These are phyloP conservation scores for Pichia sp. DNA, from an alignment of 1,139 yeast genomes.

Conservation along the genomic window DNA sequence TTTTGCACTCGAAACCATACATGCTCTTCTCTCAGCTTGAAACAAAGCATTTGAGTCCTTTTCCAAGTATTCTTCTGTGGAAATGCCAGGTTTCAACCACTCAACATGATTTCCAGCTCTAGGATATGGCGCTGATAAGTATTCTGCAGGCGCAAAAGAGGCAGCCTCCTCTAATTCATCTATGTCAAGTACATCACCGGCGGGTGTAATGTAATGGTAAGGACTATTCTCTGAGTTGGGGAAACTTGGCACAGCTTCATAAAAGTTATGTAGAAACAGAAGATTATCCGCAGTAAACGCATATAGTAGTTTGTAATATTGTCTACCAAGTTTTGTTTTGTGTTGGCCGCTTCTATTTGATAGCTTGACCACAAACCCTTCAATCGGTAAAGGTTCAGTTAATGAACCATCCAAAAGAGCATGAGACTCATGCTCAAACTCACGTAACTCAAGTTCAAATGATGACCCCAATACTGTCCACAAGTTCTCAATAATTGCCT, in stretches of 20 bases:
- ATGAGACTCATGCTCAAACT: conserved; percentile 40
- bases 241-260: conserved; percentile 56
- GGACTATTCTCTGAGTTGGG: conserved; percentile 25
- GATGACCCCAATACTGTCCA: conserved; percentile 35
- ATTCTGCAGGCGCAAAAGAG: conserved; percentile 2
- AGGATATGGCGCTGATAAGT: conserved; percentile 33
- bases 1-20: conserved; percentile 49
- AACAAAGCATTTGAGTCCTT: conserved; percentile 50
- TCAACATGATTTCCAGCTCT: conserved; percentile 39
- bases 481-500: conserved; percentile 37
- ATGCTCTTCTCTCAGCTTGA: conserved; percentile 58
- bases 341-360: conserved; percentile 44
- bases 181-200: conserved; percentile 22
- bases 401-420: conserved; percentile 19
- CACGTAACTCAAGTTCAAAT: conserved; percentile 53
- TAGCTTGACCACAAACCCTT: conserved; percentile 65
- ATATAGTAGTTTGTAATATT: conserved; percentile 51
- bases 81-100: conserved; percentile 46
- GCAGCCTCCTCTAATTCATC: conserved; percentile 17
- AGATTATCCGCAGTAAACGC: conserved; percentile 56
- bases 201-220: conserved; percentile 25
- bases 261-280: conserved; percentile 51
- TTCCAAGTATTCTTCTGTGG: conserved; percentile 35
- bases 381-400: conserved; percentile 60
- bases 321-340: conserved; percentile 31